Base-by-base conservation (phyloP, 768 basidiomycete species). In the Pisolithus sp. region DNA sequence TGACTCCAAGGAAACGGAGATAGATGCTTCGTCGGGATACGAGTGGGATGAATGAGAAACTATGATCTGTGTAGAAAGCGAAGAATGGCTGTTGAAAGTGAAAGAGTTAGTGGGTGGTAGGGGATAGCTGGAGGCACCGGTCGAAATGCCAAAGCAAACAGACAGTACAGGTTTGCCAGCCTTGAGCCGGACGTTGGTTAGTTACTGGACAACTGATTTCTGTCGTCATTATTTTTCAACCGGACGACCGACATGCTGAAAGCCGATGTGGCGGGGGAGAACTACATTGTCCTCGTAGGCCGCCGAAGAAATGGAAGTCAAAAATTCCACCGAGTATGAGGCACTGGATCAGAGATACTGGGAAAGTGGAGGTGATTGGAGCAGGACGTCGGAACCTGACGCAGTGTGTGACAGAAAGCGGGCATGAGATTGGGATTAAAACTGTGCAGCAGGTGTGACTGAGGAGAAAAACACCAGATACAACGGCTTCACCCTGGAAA, bases 391-490 rank as follows among this genome's bases (percentile, higher is more conserved):
- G 23, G 83, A 78, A 4, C 85, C 87, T 28, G 83, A 76, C 17
- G 86, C 72, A 62, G 83, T 85, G 48, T 37, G 10, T 48, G 49
- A 26, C 26, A 26, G 53, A 56, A 37, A 23, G 51, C 41, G 48
- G 49, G 46, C 53, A 55, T 53, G 50, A 48, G 36, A 52, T 40
- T 43, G 51, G 17, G 17, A 42, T 45, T 2, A n/a, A 10, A 48
- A 30, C 28, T 38, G 40, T 17, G 31, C 23, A 36, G n/a, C 46
- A 15, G 26, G 48, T 56, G 21, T 62, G 83, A 83, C 77, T 86
- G n/a, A n/a, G n/a, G 54, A 89, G 64, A 60, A 91, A 86, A 36
- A 91, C 86, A 28, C 89, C 88, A 66, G 89, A 89, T 0, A 86
- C 79, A 46, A 74, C 70, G 1, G 83, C 79, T 6, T 61, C 75